Conservation (phyloP, 176 grass and related monocot species). For the maize (Zea mays) region DNA sequence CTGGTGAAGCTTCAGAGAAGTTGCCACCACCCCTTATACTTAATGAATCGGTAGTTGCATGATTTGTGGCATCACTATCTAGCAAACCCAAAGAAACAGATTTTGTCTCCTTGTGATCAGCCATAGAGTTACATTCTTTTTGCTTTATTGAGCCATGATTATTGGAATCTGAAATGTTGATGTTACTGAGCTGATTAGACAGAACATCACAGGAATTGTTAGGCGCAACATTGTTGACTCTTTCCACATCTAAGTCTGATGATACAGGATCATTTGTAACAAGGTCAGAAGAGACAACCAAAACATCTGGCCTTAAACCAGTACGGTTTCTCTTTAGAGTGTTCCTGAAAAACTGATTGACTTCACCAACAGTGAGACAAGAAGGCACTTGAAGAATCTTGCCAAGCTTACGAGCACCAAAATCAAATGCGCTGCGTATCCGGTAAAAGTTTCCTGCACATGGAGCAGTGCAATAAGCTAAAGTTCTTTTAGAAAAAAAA, state of each 20-base stretch:
- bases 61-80: constrained; percentile 36
- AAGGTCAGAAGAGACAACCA: background rate
- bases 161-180: constrained; percentile 45
- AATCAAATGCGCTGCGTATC: constrained; percentile 95
- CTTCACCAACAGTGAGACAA: constrained; percentile 21
- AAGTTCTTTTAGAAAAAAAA: background rate
- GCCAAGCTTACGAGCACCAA: constrained; percentile 84
- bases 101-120: constrained; percentile 30
- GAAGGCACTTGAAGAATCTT: constrained; percentile 67
- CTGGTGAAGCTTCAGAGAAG: constrained; percentile 32
- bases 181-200: constrained; percentile 46
- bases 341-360: constrained; percentile 24
- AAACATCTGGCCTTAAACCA: constrained; percentile 3
- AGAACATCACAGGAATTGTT: constrained; percentile 29
- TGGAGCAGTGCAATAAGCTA: background rate
- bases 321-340: constrained; percentile 6
- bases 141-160: constrained; percentile 41
- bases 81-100: constrained; percentile 31
- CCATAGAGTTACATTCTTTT: constrained; percentile 31
- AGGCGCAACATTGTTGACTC: background rate
- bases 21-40: constrained; percentile 36
- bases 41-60: constrained; percentile 25
- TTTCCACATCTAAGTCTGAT: background rate
- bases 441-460: constrained; percentile 74
- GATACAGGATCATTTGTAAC: constrained; percentile 41